Conservation (phyloP, 192 early-diverging fungal genomes). For the Coemansia sp. region DNA sequence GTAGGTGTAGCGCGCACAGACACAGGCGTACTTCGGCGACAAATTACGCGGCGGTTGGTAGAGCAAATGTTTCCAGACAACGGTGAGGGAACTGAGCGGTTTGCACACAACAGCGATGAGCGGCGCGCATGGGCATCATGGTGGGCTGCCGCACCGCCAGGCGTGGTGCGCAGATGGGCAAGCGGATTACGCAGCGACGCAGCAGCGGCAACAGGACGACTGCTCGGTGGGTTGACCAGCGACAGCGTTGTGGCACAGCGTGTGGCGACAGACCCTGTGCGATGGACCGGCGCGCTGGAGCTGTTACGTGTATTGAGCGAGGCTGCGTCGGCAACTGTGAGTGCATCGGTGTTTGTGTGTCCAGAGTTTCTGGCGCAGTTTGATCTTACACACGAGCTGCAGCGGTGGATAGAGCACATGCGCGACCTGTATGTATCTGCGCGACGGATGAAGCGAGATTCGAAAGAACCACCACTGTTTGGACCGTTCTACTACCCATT, state of each 20-base stretch:
- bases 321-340: not conserved
- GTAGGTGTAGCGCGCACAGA: not conserved
- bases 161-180: slow-evolving; percentile 25
- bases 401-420: slow-evolving; percentile 34
- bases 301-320: slow-evolving; percentile 35
- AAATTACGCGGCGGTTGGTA: slow-evolving; percentile 15
- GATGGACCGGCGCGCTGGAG: slow-evolving; percentile 37
- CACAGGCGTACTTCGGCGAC: slow-evolving; percentile 11
- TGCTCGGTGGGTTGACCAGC: slow-evolving; percentile 26
- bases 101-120: slow-evolving; percentile 19
- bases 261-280: slow-evolving; percentile 18
- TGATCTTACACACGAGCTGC: slow-evolving; percentile 22
- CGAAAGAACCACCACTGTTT: slow-evolving; percentile 19
- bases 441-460: not conserved
- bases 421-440: not conserved
- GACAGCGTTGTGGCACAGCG: slow-evolving; percentile 15
- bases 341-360: slow-evolving; percentile 11
- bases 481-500: slow-evolving; percentile 43
- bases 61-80: not conserved
- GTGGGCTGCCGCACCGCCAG: slow-evolving; percentile 36
- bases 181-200: slow-evolving; percentile 23
- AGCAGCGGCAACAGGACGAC: slow-evolving; percentile 4
- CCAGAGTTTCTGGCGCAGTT: slow-evolving; percentile 12
- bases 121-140: slow-evolving; percentile 39
- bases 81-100: not conserved